Conservation (phyloP, 2,329 filamentous ascomycete species). For the Diaporthe ampelina region DNA sequence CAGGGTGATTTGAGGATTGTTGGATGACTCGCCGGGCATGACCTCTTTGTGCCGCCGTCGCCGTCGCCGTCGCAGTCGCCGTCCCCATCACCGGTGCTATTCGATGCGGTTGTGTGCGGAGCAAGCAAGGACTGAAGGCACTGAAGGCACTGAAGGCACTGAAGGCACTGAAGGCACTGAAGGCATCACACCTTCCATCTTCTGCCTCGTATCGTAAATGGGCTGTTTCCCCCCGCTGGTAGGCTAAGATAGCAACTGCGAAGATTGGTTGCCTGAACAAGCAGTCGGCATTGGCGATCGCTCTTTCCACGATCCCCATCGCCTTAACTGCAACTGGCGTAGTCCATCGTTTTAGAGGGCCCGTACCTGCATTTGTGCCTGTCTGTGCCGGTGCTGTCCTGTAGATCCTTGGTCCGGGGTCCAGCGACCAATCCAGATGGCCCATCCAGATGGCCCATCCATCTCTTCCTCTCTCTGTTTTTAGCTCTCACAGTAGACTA, state of each 20-base stretch:
- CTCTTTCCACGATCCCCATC: constrained; percentile 21
- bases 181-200: background rate
- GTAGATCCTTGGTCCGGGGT: constrained; percentile 10
- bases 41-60: background rate
- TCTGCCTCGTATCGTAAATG: constrained; percentile 17
- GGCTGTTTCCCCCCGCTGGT: background rate
- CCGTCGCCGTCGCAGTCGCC: background rate
- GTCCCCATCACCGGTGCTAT: no score
- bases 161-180: no score
- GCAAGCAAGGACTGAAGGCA: background rate
- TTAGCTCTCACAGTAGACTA: no score
- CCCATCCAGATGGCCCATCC: background rate
- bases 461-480: background rate
- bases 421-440: constrained; percentile 7
- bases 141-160: no score
- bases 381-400: background rate
- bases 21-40: constrained; percentile 26
- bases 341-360: constrained; percentile 16
- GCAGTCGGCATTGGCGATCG: constrained; percentile 28
- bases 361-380: constrained; percentile 40
- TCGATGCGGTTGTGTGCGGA: background rate
- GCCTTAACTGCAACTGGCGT: constrained; percentile 13
- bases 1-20: background rate
- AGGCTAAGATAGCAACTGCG: background rate
- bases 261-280: constrained; percentile 26